Percentiles rank a stretch among this genome's conserved stretches.
phyloP scores from a whole-genome alignment of 2,329 filamentous ascomycete species.

The Sarocladiaceae sp. region DNA sequence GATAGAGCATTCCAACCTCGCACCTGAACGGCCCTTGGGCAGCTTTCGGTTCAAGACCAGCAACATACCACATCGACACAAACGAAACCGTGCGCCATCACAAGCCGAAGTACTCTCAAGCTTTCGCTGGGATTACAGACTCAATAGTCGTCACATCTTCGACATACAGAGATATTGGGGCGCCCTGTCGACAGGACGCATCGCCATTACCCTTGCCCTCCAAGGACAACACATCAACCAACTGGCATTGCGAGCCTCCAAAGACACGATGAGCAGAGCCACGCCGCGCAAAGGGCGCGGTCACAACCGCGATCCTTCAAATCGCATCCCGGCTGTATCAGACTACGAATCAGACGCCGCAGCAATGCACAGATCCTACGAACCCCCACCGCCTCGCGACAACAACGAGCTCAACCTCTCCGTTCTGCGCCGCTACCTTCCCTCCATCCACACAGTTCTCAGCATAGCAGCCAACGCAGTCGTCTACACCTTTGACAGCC shows the following conservation, averaged over 20 bases:
- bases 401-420: conserved; percentile 85
- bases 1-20: no score
- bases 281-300: conserved; percentile 36
- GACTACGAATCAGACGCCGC: conserved; percentile 66
- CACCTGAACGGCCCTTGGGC: no score
- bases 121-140: no score
- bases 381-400: conserved; percentile 53
- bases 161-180: no score
- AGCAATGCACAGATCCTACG: conserved; percentile 31
- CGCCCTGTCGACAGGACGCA: no score
- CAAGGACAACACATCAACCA: no score
- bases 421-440: conserved; percentile 78
- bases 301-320: conserved; percentile 37
- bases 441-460: conserved; percentile 67
- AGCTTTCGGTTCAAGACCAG: not conserved
- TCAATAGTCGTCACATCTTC: no score
- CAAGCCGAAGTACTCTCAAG: no score
- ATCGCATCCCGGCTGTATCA: conserved; percentile 37
- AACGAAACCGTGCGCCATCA: no score
- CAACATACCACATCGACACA: not conserved
- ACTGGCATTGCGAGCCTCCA: no score
- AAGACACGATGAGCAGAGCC: conserved; percentile 36
- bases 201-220: no score
- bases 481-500: conserved; percentile 72
- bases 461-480: conserved; percentile 82